Evolutionary conservation across 2,329 filamentous ascomycete species (phyloP), one percentile per base, ranked within the genome.

Genomic region (Simplicillium aogashimaense): DNA sequence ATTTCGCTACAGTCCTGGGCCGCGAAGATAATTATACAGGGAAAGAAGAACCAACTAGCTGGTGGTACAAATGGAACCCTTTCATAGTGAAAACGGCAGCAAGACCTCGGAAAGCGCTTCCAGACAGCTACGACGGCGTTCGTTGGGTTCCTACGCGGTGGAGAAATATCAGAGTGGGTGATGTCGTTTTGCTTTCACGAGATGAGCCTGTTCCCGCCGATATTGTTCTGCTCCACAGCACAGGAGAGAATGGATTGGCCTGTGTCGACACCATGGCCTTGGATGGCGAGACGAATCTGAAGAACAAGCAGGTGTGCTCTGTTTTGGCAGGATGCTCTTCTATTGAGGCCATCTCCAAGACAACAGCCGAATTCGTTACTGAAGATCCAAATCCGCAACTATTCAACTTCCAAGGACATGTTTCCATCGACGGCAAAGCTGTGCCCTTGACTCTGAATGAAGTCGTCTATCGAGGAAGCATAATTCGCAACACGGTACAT

Each of bases 191-290:
- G 40, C 56, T 75, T 12, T 59, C 58, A 17, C 78, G 89, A 38
- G 80, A 95, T 53, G 83, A 94, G 40, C 72, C 82, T 10, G 71
- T 89, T 1, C 89, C 90, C 1, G 88, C 90, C 28, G 90, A 97
- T 55, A 64, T 95, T 38, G 72, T 87, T 2, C 66, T 97, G 29
- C 65, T 95, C 15, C 76, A 90, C 53, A 84, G 85, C 2, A 74
- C 78, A 40, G 87, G 84, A 11, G 78, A 84, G 42, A 86, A 90
- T 45, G 81, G 78, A 7, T 64, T 92, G 38, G 89, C 89, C 1
- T 95, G 85, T 50, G 76, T 89, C 39, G 85, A 90, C 50, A 90
- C 85, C 1, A 88, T 89, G 83, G 85, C 84, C 3, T 64, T 90
- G 8, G 85, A 90, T 48, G 85, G 85, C 36, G 85, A 90, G 60